Conservation (phyloP, 345 rosid genomes). For the Heritiera fomes region DNA sequence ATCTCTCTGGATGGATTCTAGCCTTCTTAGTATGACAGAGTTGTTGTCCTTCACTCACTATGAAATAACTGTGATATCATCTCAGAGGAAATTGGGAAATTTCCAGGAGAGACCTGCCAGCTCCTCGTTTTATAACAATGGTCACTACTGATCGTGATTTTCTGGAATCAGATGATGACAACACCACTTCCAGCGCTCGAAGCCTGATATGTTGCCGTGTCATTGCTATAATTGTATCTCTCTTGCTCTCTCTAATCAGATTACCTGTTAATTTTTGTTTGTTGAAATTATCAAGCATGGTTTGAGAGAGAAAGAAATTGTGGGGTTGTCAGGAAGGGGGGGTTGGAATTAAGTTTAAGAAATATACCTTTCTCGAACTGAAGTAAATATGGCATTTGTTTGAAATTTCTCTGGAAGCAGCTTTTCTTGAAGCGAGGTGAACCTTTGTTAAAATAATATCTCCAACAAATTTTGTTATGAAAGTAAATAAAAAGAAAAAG, state of each 20-base stretch:
- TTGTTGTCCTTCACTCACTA: neutral
- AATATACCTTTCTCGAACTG: neutral
- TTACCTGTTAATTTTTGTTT: neutral
- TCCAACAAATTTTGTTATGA: neutral
- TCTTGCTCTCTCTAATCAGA: conserved; percentile 24
- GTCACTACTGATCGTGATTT: conserved; percentile 40
- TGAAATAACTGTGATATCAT: neutral
- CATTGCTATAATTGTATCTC: conserved; percentile 61
- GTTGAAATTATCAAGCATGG: neutral
- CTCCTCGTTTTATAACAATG: conserved; percentile 49
- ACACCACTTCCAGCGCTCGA: conserved; percentile 45
- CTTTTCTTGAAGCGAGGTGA: neutral
- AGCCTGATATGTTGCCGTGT: conserved; percentile 71
- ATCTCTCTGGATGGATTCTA: neutral
- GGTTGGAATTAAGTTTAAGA: neutral
- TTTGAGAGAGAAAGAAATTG: neutral
- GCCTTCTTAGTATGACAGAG: neutral
- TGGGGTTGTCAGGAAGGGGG: no score
- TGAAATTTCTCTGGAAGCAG: neutral
- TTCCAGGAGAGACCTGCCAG: conserved; percentile 48
- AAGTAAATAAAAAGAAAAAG: neutral
- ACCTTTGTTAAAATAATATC: neutral
- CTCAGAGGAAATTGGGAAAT: conserved; percentile 69
- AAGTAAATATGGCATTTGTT: neutral
- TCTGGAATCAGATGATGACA: conserved; percentile 47